Conservation (phyloP, 2,329 filamentous ascomycete species). For the Aspergillus piperis region DNA sequence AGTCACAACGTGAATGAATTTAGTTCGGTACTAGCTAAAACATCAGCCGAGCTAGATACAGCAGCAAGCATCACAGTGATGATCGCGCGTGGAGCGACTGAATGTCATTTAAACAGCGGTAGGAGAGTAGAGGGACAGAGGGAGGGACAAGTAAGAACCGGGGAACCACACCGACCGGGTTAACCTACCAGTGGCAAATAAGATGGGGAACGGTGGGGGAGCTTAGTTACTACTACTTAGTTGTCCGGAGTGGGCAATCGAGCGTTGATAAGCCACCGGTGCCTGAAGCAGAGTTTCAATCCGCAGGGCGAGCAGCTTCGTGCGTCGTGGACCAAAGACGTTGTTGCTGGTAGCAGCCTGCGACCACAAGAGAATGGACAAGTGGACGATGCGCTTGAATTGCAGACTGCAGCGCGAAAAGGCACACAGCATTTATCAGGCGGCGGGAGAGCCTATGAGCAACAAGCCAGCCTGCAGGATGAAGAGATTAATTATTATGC, state of each 20-base stretch:
- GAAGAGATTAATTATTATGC: background rate
- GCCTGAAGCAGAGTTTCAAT: slow-evolving; percentile 5
- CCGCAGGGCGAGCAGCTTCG: slow-evolving; percentile 4
- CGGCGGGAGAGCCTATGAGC: background rate
- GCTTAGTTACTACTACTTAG: background rate
- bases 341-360: slow-evolving; percentile 4
- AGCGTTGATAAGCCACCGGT: slow-evolving; percentile 1
- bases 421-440: slow-evolving; percentile 14
- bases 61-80: slow-evolving; percentile 6
- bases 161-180: slow-evolving; percentile 11
- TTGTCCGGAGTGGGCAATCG: slow-evolving; percentile 9
- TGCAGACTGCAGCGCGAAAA: slow-evolving; percentile 13
- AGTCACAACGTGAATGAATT: background rate
- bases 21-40: slow-evolving; percentile 1
- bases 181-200: slow-evolving; percentile 14
- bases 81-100: slow-evolving; percentile 6
- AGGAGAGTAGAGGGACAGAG: no score
- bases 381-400: slow-evolving; percentile 23
- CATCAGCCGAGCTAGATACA: slow-evolving; percentile 7
- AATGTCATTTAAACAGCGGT: background rate
- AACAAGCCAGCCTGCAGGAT: background rate
- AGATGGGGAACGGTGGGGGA: background rate
- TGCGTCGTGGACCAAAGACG: slow-evolving; percentile 3
- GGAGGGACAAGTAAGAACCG: slow-evolving; percentile 11
- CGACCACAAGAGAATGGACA: slow-evolving; percentile 20